phyloP scores from a whole-genome alignment of 164 flowering plant genomes.

The Piper longum region DNA sequence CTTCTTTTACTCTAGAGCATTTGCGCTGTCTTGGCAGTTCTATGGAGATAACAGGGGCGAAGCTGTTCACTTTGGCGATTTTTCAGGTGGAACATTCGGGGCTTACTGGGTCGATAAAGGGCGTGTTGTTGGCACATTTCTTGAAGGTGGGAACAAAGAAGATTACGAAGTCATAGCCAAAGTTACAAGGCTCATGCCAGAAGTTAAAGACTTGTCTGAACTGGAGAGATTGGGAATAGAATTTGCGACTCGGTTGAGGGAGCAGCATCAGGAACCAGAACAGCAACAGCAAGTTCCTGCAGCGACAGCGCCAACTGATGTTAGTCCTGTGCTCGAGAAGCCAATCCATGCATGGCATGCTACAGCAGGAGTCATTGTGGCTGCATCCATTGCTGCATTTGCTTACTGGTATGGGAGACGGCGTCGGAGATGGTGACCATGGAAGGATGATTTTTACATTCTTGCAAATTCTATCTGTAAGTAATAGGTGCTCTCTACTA shows the following conservation, averaged over 20 bases:
- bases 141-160: slow-evolving; percentile 88
- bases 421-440: slow-evolving; percentile 65
- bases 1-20: slow-evolving; percentile 90
- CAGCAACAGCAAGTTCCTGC: neutral
- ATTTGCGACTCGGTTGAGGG: slow-evolving; percentile 37
- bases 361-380: slow-evolving; percentile 60
- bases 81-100: slow-evolving; percentile 57
- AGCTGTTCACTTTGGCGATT: slow-evolving; percentile 71
- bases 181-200: slow-evolving; percentile 46
- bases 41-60: slow-evolving; percentile 88
- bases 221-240: slow-evolving; percentile 56
- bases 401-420: slow-evolving; percentile 89
- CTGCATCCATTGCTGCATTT: slow-evolving; percentile 71
- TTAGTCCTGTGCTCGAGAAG: slow-evolving; percentile 23
- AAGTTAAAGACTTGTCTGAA: slow-evolving; percentile 41
- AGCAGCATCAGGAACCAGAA: slow-evolving; percentile 15
- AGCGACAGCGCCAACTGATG: slow-evolving; percentile 2
- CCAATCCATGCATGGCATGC: slow-evolving; percentile 69
- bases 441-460: neutral
- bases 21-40: slow-evolving; percentile 91
- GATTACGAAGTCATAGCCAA: slow-evolving; percentile 82
- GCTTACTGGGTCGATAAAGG: slow-evolving; percentile 84
- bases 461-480: too few species aligned
- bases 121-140: slow-evolving; percentile 75
- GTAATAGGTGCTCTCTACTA: too few species aligned